phyloP scores from a whole-genome alignment of 108 stramenopile genomes.

The Nitzschia putrida region DNA sequence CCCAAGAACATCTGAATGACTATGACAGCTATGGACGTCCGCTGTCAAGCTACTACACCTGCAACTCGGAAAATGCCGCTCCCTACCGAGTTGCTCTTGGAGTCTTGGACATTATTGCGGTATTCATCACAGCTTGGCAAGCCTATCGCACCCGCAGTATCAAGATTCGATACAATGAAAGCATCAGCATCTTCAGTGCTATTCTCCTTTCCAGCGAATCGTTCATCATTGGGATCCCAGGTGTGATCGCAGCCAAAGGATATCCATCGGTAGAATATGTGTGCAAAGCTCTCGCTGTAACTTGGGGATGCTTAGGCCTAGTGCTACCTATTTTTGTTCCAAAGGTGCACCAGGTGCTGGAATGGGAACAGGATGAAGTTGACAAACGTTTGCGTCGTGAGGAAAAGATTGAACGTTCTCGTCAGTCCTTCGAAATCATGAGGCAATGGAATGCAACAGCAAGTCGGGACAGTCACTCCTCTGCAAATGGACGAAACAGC shows the following conservation, averaged over 20 bases:
- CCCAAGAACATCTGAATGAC: neutral
- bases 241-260: neutral
- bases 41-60: neutral
- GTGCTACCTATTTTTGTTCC: neutral
- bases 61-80: neutral
- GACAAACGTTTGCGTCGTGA: neutral
- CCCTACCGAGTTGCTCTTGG: conserved; percentile 11
- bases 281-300: neutral
- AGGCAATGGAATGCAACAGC: neutral
- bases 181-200: conserved; percentile 19
- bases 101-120: conserved; percentile 24
- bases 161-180: conserved; percentile 33
- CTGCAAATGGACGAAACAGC: too few species aligned
- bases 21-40: conserved; percentile 11
- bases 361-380: neutral
- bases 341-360: neutral
- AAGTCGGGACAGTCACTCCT: neutral
- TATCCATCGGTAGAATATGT: neutral
- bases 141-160: conserved; percentile 39
- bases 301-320: neutral
- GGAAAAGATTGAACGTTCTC: neutral
- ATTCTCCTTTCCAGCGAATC: conserved; percentile 1
- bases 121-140: conserved; percentile 30
- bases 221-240: neutral
- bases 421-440: neutral